A percentile compares a stretch with the other conserved stretches of the same genome.
phyloP scores from a whole-genome alignment of 2,329 filamentous ascomycete genomes.

The Trichocomaceae sp. region DNA sequence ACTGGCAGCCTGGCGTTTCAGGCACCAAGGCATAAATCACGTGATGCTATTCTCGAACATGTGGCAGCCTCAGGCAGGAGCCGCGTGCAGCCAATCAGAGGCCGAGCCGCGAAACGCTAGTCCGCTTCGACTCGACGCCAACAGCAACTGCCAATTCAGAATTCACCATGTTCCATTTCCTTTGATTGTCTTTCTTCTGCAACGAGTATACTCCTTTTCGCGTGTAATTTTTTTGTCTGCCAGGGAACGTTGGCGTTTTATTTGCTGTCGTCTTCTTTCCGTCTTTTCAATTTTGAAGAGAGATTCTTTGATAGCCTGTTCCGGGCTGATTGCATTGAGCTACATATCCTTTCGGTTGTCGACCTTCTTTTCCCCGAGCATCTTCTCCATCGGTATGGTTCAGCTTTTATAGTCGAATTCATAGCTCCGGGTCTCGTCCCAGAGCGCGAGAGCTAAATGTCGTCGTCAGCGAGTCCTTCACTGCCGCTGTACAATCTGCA shows the following conservation, averaged over 20 bases:
- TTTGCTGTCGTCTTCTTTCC: background rate
- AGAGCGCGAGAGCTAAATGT: constrained; percentile 51
- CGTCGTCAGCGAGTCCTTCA: constrained; percentile 53
- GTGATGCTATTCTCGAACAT: background rate
- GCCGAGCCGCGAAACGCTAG: background rate
- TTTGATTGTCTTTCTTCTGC: background rate
- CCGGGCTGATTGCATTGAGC: background rate
- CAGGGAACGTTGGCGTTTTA: background rate
- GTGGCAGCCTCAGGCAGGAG: too few species aligned
- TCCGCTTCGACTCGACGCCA: background rate
- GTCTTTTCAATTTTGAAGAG: too few species aligned
- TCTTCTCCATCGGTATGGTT: constrained; percentile 10
- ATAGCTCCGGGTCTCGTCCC: constrained; percentile 13
- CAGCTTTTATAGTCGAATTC: constrained; percentile 7
- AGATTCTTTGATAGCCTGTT: background rate
- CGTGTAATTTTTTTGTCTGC: too few species aligned
- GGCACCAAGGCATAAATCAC: background rate
- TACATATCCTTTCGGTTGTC: background rate
- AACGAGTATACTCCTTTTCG: background rate
- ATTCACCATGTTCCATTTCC: too few species aligned
- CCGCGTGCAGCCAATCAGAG: constrained; percentile 1
- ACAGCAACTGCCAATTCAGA: background rate
- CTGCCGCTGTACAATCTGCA: constrained; percentile 52
- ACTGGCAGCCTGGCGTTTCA: background rate
- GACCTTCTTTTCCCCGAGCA: background rate